phyloP scores from a whole-genome alignment of 805 yeast genomes.

The Monosporozyma yasuniensis region DNA sequence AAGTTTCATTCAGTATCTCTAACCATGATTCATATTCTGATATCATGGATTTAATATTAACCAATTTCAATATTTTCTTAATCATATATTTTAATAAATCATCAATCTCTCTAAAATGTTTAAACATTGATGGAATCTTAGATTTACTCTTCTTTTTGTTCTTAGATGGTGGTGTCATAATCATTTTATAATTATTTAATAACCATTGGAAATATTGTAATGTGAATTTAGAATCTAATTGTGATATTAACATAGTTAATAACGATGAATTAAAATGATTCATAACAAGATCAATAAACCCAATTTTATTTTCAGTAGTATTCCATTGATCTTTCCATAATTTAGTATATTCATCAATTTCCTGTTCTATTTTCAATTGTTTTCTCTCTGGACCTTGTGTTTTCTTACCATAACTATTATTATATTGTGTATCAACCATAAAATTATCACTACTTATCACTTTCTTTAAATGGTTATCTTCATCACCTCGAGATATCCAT shows the following conservation, averaged over 20 bases:
- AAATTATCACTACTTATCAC: constrained; percentile 19
- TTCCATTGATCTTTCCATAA: constrained; percentile 17
- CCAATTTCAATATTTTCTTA: constrained; percentile 7
- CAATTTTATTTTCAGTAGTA: constrained; percentile 7
- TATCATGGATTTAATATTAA: constrained; percentile 11
- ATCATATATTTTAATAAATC: constrained; percentile 4
- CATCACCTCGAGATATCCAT: constrained; percentile 14
- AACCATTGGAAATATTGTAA: constrained; percentile 12
- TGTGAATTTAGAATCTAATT: not conserved
- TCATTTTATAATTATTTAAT: constrained; percentile 2
- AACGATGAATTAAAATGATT: constrained; percentile 10
- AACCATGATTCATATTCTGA: constrained; percentile 14
- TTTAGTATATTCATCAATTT: constrained; percentile 10
- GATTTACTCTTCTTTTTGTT: not conserved
- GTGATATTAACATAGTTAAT: constrained; percentile 1
- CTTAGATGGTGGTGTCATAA: not conserved
- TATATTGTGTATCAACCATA: constrained; percentile 30
- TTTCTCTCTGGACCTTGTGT: constrained; percentile 34
- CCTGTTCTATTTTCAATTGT: constrained; percentile 4
- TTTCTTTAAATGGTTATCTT: constrained; percentile 8
- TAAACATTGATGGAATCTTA: not conserved
- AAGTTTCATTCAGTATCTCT: constrained; percentile 6
- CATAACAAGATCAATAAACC: constrained; percentile 10
- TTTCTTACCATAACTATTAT: constrained; percentile 40
- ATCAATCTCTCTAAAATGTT: not conserved